Conservation (phyloP, 139 green algal species). For the Picochlorum sp. region DNA sequence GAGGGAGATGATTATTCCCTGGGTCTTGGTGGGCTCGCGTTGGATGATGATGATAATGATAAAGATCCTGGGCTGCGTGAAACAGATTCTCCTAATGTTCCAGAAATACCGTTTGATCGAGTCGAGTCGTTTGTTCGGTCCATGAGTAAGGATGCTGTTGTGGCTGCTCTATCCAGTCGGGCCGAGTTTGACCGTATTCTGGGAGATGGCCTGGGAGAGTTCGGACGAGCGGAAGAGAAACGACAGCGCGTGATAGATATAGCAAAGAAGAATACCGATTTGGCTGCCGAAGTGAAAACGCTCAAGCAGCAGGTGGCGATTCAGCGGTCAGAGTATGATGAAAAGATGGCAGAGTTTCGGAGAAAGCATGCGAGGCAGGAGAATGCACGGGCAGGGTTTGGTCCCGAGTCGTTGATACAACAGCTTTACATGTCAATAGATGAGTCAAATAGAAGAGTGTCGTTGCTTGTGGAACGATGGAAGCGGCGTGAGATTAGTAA, state of each 20-base stretch:
- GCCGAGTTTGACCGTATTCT: too few species aligned
- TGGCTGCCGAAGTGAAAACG: background rate
- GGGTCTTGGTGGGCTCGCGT: too few species aligned
- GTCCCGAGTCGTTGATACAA: background rate
- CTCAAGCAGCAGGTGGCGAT: background rate
- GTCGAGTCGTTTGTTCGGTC: too few species aligned
- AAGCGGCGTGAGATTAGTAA: background rate
- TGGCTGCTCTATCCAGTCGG: too few species aligned
- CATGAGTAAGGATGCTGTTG: too few species aligned
- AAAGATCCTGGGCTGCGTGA: too few species aligned
- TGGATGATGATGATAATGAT: too few species aligned
- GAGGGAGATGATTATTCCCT: too few species aligned
- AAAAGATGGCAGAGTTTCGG: background rate
- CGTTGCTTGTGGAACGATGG: background rate
- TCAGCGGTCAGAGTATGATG: conserved; percentile 3
- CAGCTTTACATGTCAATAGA: background rate
- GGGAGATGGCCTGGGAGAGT: too few species aligned
- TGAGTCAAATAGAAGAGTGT: background rate
- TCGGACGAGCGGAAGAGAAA: too few species aligned
- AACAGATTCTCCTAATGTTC: too few species aligned
- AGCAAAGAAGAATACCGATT: background rate
- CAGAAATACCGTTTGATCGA: too few species aligned
- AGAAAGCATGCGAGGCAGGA: background rate
- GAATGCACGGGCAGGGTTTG: background rate
- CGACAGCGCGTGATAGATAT: background rate